Percentiles rank a stretch among this genome's conserved stretches.
Conservation (phyloP, 441 rosid genomes). For the Populus hybrid region DNA sequence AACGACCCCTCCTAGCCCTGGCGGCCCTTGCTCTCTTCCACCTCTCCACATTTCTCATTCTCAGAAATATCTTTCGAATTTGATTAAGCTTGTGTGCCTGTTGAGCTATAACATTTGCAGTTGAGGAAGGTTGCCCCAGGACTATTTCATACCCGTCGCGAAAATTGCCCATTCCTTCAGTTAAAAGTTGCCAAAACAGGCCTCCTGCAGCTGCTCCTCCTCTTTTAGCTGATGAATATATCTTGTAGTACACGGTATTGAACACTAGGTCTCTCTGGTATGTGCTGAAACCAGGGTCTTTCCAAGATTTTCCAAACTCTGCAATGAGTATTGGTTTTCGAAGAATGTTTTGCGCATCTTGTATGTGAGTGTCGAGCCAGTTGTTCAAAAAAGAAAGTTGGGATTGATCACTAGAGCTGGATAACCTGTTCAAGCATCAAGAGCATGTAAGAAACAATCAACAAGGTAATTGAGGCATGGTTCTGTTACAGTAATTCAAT, state of each 20-base stretch:
- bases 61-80: constrained; percentile 59
- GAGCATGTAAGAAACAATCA: background rate
- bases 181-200: constrained; percentile 68
- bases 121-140: constrained; percentile 53
- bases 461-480: background rate
- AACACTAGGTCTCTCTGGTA: constrained; percentile 55
- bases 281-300: constrained; percentile 35
- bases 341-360: constrained; percentile 53
- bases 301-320: constrained; percentile 61
- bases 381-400: constrained; percentile 53
- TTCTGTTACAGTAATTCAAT: background rate
- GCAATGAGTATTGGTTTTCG: constrained; percentile 55
- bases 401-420: constrained; percentile 43
- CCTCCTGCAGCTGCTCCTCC: constrained; percentile 66
- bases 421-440: constrained; percentile 46
- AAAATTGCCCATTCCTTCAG: constrained; percentile 56
- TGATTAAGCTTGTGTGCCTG: constrained; percentile 69
- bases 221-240: constrained; percentile 52
- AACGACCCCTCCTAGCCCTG: constrained; percentile 19
- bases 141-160: constrained; percentile 62
- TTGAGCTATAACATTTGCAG: constrained; percentile 57
- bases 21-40: constrained; percentile 59
- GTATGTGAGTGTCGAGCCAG: constrained; percentile 55
- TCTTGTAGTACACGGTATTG: constrained; percentile 47
- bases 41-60: constrained; percentile 55